Evolutionary conservation across 352 stramenopile species (phyloP).

Genomic region (Pythium phragmiticola): DNA sequence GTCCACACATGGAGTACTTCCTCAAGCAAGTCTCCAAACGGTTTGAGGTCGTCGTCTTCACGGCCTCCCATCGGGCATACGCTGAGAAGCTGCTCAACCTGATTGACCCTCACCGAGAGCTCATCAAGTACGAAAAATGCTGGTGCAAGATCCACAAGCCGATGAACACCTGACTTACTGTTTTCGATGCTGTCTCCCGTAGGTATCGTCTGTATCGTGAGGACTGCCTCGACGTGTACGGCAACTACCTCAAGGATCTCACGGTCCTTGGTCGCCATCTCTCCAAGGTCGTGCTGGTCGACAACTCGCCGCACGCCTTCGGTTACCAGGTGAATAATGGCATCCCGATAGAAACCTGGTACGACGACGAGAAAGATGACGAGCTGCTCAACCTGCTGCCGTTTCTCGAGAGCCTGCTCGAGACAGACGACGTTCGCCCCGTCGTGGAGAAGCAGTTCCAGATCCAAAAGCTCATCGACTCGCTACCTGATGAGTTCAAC

Average conservation of each 20-base stretch:
- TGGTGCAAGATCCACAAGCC: neutral
- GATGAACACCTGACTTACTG: slow-evolving; percentile 21
- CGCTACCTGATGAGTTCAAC: slow-evolving; percentile 49
- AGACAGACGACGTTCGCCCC: slow-evolving; percentile 87
- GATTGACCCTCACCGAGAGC: slow-evolving; percentile 91
- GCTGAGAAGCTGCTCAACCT: slow-evolving; percentile 97
- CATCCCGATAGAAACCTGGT: slow-evolving; percentile 76
- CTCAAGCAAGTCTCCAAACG: slow-evolving; percentile 88
- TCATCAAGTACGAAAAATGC: slow-evolving; percentile 74
- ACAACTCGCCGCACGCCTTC: slow-evolving; percentile 98
- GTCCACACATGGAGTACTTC: slow-evolving; percentile 96
- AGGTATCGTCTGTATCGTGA: slow-evolving; percentile 95
- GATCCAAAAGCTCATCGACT: slow-evolving; percentile 89
- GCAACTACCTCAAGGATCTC: slow-evolving; percentile 99
- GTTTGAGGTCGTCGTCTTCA: slow-evolving; percentile 99
- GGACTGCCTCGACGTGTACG: slow-evolving; percentile 94
- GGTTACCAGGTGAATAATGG: slow-evolving; percentile 90
- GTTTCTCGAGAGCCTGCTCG: slow-evolving; percentile 91
- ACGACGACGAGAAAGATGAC: slow-evolving; percentile 95
- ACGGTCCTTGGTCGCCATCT: slow-evolving; percentile 94
- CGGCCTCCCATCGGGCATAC: slow-evolving; percentile 93
- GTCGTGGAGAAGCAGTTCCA: slow-evolving; percentile 91
- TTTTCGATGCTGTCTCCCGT: slow-evolving; percentile 27
- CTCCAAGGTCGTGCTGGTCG: slow-evolving; percentile 91
- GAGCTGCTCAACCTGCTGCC: slow-evolving; percentile 96